Percentiles rank a stretch among this genome's conserved stretches.
These are phyloP conservation scores for Zygotorulaspora sp. DNA, from an alignment of 805 yeast genomes.

Conservation along the genomic window DNA sequence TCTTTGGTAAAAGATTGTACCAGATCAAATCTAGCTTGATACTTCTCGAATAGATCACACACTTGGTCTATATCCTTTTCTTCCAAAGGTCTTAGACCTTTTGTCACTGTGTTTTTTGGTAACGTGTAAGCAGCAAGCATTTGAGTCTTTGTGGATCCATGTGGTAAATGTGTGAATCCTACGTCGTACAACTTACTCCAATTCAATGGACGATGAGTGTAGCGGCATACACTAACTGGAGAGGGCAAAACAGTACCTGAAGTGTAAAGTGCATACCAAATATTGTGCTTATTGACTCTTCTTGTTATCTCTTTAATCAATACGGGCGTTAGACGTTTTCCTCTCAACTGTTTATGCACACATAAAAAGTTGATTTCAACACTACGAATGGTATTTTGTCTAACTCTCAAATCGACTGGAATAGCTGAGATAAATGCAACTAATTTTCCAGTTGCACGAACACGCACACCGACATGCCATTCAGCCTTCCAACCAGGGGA, in stretches of 20 bases:
- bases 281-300: constrained; percentile 73
- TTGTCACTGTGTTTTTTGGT: constrained; percentile 47
- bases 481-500: constrained; percentile 89
- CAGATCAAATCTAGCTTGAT: constrained; percentile 67
- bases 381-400: constrained; percentile 50
- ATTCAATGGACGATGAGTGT: constrained; percentile 88
- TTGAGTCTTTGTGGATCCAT: constrained; percentile 58
- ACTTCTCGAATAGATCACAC: constrained; percentile 51
- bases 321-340: constrained; percentile 93
- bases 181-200: constrained; percentile 88
- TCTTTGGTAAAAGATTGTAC: constrained; percentile 59
- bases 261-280: constrained; percentile 96
- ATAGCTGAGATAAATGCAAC: constrained; percentile 92
- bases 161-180: constrained; percentile 81
- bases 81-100: constrained; percentile 51
- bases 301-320: constrained; percentile 91
- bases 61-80: constrained; percentile 62
- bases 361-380: constrained; percentile 93
- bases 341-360: constrained; percentile 86
- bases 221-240: constrained; percentile 85
- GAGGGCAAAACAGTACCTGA: constrained; percentile 89
- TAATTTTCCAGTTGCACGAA: constrained; percentile 64
- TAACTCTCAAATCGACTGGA: constrained; percentile 65
- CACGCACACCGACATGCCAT: constrained; percentile 94
- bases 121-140: constrained; percentile 67